Evolutionary conservation across 2,329 filamentous ascomycete species (phyloP), one percentile per base, ranked within the genome.

Genomic region (Ceratocystis destructans): DNA sequence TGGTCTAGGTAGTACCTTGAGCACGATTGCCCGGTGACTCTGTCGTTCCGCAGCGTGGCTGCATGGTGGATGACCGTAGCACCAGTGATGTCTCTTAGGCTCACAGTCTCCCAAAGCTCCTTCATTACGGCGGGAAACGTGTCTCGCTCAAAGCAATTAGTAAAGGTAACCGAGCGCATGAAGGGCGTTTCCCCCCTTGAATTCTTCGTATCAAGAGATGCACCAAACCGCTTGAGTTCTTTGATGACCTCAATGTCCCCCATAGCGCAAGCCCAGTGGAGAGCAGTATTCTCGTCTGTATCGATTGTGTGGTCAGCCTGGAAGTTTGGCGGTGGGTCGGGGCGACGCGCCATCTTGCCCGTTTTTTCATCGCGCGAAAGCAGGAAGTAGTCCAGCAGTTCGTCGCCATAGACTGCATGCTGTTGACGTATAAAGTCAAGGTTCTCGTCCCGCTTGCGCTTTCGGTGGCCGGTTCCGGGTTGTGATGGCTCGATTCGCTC

Each of bases 211-310:
- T 85, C 83, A 17, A 90, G 80, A 68, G 85, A 85, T 10, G 93
- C 91, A 53, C 89, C 87, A 68, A 92, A 90, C 50, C 85, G 82
- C 71, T 94, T 87, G 20, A 99, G 80, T 74, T 96, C 88, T 74
- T 87, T 90, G 69, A 96, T 90, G 17, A 97, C 89, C 62, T 93
- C 89, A 37, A 96, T 80, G 71, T 97, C 94, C 67, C 94, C 94
- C 93, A 99, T 99, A 28, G 94, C 90, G 64, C 90, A 91, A 20
- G 92, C 94, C 94, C 94, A 99, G 74, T 99, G 94, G 70, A 99
- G 82, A 5, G 93, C 92, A 1, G 91, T 96, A 73, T 97, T 92
- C 8, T 87, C 87, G 71, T 96, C 91, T 55, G 91, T 88, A 74
- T 99, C 94, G 69, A 99, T 96, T n/a, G 87, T 82, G 74, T 90